These are phyloP conservation scores for Schwanniomyces pseudopolymorphus DNA, from an alignment of 805 yeast species.

Conservation along the genomic window DNA sequence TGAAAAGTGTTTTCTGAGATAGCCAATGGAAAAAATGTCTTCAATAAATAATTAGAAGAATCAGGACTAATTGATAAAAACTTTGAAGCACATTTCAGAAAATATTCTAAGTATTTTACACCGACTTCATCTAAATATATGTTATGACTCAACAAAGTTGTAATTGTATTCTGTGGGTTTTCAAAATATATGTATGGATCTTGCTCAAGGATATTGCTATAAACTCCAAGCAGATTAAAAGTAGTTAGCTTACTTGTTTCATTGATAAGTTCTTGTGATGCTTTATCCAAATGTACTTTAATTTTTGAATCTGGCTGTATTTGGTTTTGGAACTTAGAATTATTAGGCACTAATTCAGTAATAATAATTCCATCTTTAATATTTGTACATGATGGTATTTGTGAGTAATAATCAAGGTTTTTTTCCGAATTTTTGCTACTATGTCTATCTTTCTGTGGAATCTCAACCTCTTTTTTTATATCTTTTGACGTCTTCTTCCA, in stretches of 20 bases:
- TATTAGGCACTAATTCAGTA: no score
- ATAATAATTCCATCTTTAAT: no score
- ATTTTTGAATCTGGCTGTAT: no score
- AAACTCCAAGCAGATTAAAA: not conserved
- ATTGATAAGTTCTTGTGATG: not conserved
- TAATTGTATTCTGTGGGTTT: not conserved
- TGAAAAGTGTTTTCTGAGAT: not conserved
- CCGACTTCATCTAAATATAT: not conserved
- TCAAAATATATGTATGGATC: not conserved
- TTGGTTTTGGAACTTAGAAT: no score
- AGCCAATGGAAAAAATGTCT: not conserved
- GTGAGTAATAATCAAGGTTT: no score
- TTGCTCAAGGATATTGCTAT: not conserved
- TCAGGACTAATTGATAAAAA: not conserved
- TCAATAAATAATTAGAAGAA: not conserved
- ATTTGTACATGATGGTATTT: no score
- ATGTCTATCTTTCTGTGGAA: no score
- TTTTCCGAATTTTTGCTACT: no score
- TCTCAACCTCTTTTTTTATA: no score
- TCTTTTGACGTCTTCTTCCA: slow-evolving; percentile 4
- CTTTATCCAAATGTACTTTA: no score
- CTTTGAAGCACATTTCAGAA: not conserved
- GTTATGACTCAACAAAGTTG: not conserved
- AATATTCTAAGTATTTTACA: not conserved
- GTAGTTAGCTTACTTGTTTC: not conserved